Evolutionary conservation across 2,329 filamentous ascomycete genomes (phyloP).

Genomic region (Byssothecium circinans): DNA sequence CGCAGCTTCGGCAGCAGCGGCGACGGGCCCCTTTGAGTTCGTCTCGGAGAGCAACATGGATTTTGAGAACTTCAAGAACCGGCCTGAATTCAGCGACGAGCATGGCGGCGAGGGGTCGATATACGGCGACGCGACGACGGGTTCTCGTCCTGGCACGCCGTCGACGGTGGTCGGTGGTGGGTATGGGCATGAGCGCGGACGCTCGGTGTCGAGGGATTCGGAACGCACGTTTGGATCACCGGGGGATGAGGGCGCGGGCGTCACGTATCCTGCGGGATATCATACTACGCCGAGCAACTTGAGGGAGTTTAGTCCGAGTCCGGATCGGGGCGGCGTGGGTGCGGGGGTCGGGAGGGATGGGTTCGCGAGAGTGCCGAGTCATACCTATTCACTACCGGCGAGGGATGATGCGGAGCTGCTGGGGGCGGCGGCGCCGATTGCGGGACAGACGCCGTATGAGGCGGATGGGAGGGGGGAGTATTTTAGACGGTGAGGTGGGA

Average conservation of each 20-base stretch:
- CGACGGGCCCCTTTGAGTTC: slow-evolving; percentile 73
- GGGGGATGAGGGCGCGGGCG: slow-evolving; percentile 38
- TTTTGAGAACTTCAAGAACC: slow-evolving; percentile 89
- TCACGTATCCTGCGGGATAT: slow-evolving; percentile 52
- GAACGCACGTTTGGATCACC: slow-evolving; percentile 25
- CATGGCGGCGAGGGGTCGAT: slow-evolving; percentile 71
- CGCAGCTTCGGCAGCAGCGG: slow-evolving; percentile 11
- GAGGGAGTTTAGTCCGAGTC: slow-evolving; percentile 47
- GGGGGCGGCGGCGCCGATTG: slow-evolving; percentile 39
- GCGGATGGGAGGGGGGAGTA: slow-evolving; percentile 25
- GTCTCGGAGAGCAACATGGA: slow-evolving; percentile 85
- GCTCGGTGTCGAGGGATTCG: slow-evolving; percentile 29
- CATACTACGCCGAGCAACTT: slow-evolving; percentile 49
- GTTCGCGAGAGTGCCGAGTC: slow-evolving; percentile 16
- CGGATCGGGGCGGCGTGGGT: slow-evolving; percentile 27
- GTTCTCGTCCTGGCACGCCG: slow-evolving; percentile 64
- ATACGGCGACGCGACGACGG: slow-evolving; percentile 56
- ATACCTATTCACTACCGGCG: slow-evolving; percentile 22
- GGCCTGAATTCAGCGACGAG: slow-evolving; percentile 83
- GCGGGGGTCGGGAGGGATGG: slow-evolving; percentile 6
- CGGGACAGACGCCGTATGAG: slow-evolving; percentile 28
- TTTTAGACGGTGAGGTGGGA: slow-evolving; percentile 11
- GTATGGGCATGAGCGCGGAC: slow-evolving; percentile 26
- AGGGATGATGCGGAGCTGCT: slow-evolving; percentile 30
- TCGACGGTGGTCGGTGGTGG: slow-evolving; percentile 40